Base-by-base conservation (phyloP, 345 rosid genomes). In the Firmiana major region DNA sequence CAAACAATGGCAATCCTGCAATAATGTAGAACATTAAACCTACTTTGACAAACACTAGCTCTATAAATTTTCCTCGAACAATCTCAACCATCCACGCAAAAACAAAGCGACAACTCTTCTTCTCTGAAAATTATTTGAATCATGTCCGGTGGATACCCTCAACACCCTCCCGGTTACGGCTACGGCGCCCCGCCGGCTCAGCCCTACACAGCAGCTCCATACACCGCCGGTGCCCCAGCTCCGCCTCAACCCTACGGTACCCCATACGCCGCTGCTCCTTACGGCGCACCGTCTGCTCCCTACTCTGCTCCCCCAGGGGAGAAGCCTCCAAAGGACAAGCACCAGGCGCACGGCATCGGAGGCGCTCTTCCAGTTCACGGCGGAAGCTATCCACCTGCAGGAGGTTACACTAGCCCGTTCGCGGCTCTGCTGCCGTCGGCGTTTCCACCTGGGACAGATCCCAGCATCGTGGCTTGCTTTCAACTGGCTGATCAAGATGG, bases 391-490 rank as follows among this genome's bases (percentile, higher is more conserved):
- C 90, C 91, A 6, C 85, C 86, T 0, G 62, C 78, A 21, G 81
- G 74, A 0, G 57, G 85, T 15, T 89, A 87, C 74, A 90, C 85
- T 2, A 90, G 84, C 79, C 97, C 99, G 43, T 93, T 93, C 62
- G 82, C 89, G 1, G 73, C 98, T 43, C 85, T 96, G 49, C 3
- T 90, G 64, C 99, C 98, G 16, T 96, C 97, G 62, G 75, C 86
- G 59, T 96, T 96, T 78, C 91, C 97, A n/a, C 97, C 97, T 10
- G 97, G 94, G 6, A 93, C 97, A 22, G 97, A 93, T 82, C 94
- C 99, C 26, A 88, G 42, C 83, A 51, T 96, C 63, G 83, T 93
- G 76, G 90, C 97, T 42, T 87, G 94, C 79, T 96, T 93, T 71
- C 94, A 90, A 75, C 34, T 82, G 74, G 98, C 99, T 16, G 98